These are phyloP conservation scores for Chlamydomonas reinhardtii DNA, from an alignment of 163 green algal genomes.

Conservation along the genomic window DNA sequence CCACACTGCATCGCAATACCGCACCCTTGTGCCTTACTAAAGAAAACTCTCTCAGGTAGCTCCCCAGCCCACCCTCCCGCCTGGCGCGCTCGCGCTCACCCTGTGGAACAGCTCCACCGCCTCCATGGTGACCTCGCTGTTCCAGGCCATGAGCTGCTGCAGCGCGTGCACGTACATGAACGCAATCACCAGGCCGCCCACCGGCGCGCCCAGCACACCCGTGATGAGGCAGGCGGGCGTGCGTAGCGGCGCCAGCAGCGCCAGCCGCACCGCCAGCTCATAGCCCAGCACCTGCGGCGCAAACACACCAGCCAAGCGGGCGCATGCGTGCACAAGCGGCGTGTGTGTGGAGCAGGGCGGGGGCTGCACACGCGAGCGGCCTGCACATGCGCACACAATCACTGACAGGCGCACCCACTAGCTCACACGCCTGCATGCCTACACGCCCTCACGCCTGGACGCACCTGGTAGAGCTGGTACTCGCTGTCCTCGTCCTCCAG, in stretches of 20 bases:
- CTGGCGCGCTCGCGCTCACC: background rate
- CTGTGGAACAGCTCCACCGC: conserved; percentile 50
- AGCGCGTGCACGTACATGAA: conserved; percentile 50
- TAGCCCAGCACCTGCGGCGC: conserved; percentile 36
- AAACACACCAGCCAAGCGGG: too few species aligned
- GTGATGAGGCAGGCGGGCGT: conserved; percentile 19
- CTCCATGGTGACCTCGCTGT: conserved; percentile 45
- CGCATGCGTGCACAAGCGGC: background rate
- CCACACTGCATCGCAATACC: too few species aligned
- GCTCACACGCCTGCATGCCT: too few species aligned
- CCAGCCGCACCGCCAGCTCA: conserved; percentile 41
- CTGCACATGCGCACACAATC: too few species aligned
- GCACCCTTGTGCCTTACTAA: too few species aligned
- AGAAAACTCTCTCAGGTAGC: too few species aligned
- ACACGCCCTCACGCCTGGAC: background rate
- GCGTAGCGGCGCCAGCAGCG: conserved; percentile 22
- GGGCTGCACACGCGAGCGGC: too few species aligned
- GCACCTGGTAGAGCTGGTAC: conserved; percentile 47
- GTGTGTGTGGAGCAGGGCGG: too few species aligned
- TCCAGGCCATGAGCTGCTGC: conserved; percentile 37
- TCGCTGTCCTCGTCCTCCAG: conserved; percentile 34
- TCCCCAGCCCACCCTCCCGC: too few species aligned
- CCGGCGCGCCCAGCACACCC: conserved; percentile 28
- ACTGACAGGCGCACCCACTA: too few species aligned
- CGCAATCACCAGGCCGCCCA: conserved; percentile 20